Percentiles rank a stretch among this genome's conserved stretches.
Evolutionary conservation across 306 rosid species (phyloP).

Genomic region (Luffa acutangula): DNA sequence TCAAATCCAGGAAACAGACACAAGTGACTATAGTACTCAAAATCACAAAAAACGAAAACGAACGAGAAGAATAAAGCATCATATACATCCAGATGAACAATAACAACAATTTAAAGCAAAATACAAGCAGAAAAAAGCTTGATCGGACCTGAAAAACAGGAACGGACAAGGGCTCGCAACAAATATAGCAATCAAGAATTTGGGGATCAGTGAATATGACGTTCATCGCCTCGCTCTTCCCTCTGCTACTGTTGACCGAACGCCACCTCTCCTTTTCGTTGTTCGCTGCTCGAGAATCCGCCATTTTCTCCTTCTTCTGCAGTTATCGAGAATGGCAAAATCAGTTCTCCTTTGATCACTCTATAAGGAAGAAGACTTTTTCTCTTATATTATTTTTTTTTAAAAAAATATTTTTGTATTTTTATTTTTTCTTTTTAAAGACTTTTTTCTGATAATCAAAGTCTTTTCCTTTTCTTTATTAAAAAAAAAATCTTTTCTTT

Average conservation of each 20-base stretch:
- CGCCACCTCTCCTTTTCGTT: background rate
- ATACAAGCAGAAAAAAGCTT: background rate
- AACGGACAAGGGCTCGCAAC: constrained; percentile 45
- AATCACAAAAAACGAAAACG: background rate
- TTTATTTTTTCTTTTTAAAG: background rate
- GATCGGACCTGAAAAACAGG: constrained; percentile 66
- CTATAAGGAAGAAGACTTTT: background rate
- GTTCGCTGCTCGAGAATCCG: background rate
- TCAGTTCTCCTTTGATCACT: background rate
- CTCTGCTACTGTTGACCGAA: background rate
- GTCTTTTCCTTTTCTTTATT: background rate
- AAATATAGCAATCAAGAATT: constrained; percentile 70
- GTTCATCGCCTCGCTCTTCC: background rate
- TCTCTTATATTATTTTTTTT: background rate
- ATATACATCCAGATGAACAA: background rate
- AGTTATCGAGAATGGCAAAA: background rate
- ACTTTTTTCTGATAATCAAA: background rate
- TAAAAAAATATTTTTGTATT: no score
- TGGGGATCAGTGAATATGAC: constrained; percentile 52
- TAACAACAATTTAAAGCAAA: background rate
- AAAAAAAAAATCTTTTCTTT: background rate
- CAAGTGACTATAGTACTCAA: background rate
- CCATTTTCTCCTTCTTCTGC: background rate
- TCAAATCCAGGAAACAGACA: background rate
- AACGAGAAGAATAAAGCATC: background rate